These are phyloP conservation scores for Syzygium grande DNA, from an alignment of 345 rosid genomes.

Conservation along the genomic window DNA sequence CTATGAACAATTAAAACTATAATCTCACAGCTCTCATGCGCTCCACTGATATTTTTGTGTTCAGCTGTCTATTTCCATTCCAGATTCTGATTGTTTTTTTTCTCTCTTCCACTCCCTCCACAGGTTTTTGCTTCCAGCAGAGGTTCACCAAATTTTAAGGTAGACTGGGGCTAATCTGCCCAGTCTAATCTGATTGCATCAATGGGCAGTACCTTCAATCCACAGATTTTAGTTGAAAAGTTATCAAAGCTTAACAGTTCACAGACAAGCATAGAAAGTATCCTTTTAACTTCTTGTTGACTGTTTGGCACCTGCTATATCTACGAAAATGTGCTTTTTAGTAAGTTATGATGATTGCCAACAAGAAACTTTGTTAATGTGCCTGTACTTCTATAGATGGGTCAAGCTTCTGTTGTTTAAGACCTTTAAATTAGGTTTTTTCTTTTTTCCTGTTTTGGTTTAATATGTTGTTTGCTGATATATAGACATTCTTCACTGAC, in stretches of 20 bases:
- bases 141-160: not conserved
- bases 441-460: not conserved
- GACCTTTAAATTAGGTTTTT: not conserved
- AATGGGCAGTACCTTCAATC: slow-evolving; percentile 88
- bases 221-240: slow-evolving; percentile 87
- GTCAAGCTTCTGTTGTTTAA: not conserved
- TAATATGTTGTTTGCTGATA: not conserved
- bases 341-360: not conserved
- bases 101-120: not conserved
- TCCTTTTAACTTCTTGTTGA: slow-evolving; percentile 33
- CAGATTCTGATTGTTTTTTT: not conserved
- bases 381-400: not conserved
- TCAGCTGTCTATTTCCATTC: not conserved
- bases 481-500: not conserved
- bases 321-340: not conserved
- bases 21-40: not conserved
- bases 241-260: slow-evolving; percentile 84
- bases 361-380: not conserved
- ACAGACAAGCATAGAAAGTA: slow-evolving; percentile 99
- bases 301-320: not conserved
- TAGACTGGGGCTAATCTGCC: not conserved
- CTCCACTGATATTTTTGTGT: not conserved
- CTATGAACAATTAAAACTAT: not conserved
- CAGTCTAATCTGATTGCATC: slow-evolving; percentile 4
- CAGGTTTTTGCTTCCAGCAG: not conserved